Conservation (phyloP, 192 early-diverging fungal genomes). For the Mortierella hygrophila region DNA sequence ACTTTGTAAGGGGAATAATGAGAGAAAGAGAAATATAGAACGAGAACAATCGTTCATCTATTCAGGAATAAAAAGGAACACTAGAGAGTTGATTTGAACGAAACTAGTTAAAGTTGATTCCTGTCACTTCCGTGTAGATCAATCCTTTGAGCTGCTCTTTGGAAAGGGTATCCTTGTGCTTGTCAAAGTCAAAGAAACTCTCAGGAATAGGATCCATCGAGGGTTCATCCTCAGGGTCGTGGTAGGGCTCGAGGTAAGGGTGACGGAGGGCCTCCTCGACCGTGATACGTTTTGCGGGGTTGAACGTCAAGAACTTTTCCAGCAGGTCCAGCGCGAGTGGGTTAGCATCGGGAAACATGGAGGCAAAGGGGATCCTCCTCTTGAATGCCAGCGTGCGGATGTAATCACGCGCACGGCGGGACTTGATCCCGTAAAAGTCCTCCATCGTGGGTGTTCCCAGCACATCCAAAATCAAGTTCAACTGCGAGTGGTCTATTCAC, state of each 20-base stretch:
- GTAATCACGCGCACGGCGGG: constrained; percentile 88
- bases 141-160: constrained; percentile 83
- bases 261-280: constrained; percentile 93
- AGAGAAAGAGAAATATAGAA: no score
- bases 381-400: constrained; percentile 91
- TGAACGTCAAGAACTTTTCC: constrained; percentile 87
- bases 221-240: constrained; percentile 84
- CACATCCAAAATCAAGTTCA: constrained; percentile 95
- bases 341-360: constrained; percentile 90
- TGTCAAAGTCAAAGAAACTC: constrained; percentile 90
- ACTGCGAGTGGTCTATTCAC: constrained; percentile 87
- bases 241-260: constrained; percentile 87
- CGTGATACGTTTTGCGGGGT: constrained; percentile 89
- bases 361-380: constrained; percentile 82
- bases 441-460: constrained; percentile 97
- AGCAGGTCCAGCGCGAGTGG: constrained; percentile 91
- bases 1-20: no score
- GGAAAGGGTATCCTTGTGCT: constrained; percentile 84
- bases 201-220: constrained; percentile 77
- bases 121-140: constrained; percentile 53
- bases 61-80: no score
- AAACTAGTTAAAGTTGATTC: constrained; percentile 17
- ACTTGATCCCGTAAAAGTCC: constrained; percentile 85
- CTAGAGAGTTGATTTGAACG: no score
- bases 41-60: no score